Percentiles rank a stretch among this genome's conserved stretches.
Evolutionary conservation across 192 early-diverging fungal species (phyloP).

Genomic region (Podila epigama): DNA sequence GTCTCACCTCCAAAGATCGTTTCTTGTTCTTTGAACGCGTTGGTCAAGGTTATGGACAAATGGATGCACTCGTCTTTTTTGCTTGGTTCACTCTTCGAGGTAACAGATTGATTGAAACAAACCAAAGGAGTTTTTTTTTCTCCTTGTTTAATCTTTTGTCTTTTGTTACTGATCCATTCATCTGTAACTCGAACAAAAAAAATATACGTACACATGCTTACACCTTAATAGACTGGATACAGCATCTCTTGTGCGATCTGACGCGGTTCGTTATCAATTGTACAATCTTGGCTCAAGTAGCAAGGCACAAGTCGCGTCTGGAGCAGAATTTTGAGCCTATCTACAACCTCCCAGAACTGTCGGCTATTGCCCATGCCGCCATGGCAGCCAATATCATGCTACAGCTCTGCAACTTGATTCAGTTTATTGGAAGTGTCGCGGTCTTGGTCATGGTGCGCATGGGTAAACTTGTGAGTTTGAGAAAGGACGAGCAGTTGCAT

Average conservation of each 20-base stretch:
- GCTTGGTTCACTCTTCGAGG: constrained; percentile 43
- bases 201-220: too few species aligned
- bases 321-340: constrained; percentile 18
- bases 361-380: constrained; percentile 15
- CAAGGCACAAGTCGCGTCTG: constrained; percentile 21
- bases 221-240: constrained; percentile 40
- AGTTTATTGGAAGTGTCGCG: constrained; percentile 19
- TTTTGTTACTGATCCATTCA: too few species aligned
- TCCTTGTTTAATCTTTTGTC: too few species aligned
- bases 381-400: constrained; percentile 42
- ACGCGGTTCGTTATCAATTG: constrained; percentile 44
- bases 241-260: constrained; percentile 39
- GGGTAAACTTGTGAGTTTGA: constrained; percentile 19
- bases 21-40: constrained; percentile 49
- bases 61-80: constrained; percentile 33
- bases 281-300: constrained; percentile 27
- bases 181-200: too few species aligned
- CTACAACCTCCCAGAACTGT: constrained; percentile 25
- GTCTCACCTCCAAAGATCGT: constrained; percentile 21
- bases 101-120: not conserved
- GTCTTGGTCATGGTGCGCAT: constrained; percentile 23
- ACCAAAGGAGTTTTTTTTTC: not conserved
- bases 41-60: constrained; percentile 33
- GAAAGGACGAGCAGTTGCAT: constrained; percentile 43
- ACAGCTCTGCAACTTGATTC: constrained; percentile 29